A percentile compares a stretch with the other conserved stretches of the same genome.
Evolutionary conservation across 2,329 filamentous ascomycete species (phyloP).

Genomic region (Elsinoe perseae): DNA sequence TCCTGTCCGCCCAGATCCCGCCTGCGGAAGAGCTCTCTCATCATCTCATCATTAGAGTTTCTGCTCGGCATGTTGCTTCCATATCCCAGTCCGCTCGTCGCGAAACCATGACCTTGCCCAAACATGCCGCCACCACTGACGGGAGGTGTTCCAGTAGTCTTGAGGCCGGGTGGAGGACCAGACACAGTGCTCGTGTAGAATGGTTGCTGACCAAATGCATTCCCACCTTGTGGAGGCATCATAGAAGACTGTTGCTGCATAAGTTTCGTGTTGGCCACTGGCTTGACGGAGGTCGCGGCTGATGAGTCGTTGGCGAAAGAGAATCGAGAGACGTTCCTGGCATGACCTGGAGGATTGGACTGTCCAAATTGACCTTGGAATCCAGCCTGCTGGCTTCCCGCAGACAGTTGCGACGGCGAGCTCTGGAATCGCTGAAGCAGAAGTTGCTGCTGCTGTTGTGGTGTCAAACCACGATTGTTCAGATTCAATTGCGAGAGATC

Average conservation of each 20-base stretch:
- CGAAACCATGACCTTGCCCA: constrained; percentile 78
- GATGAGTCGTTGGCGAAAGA: constrained; percentile 72
- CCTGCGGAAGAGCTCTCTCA: constrained; percentile 71
- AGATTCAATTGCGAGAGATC: constrained; percentile 37
- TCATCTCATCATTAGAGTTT: constrained; percentile 64
- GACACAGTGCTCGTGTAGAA: constrained; percentile 82
- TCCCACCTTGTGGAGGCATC: constrained; percentile 52
- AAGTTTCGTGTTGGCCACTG: constrained; percentile 68
- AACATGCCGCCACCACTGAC: constrained; percentile 76
- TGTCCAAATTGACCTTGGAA: constrained; percentile 20
- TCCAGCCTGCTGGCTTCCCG: constrained; percentile 43
- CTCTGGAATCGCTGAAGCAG: constrained; percentile 54
- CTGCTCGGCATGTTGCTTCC: constrained; percentile 49
- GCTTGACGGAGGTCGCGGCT: constrained; percentile 58
- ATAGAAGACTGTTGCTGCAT: constrained; percentile 83
- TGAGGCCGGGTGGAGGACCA: constrained; percentile 87
- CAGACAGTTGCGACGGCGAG: constrained; percentile 32
- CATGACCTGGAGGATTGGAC: constrained; percentile 49
- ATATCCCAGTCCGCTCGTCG: constrained; percentile 58
- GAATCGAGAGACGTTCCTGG: constrained; percentile 76
- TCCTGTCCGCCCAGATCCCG: constrained; percentile 56
- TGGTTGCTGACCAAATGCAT: constrained; percentile 45
- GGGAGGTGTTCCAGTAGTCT: constrained; percentile 88
- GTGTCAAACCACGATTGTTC: constrained; percentile 66
- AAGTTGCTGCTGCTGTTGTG: constrained; percentile 64